These are phyloP conservation scores for Urochloa ruziziensis DNA, from an alignment of 176 grass and related monocot genomes.

Conservation along the genomic window DNA sequence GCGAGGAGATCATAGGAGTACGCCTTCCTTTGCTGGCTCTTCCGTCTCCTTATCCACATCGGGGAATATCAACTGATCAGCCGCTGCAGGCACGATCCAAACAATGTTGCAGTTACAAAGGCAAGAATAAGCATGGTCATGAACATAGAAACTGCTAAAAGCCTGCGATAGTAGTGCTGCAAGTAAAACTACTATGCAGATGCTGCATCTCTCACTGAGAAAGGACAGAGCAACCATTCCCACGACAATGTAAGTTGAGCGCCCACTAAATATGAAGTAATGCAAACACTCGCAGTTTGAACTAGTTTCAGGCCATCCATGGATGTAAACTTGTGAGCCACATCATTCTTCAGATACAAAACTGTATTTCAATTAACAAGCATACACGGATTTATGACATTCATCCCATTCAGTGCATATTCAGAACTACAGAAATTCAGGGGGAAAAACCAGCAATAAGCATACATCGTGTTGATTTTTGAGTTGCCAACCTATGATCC, in stretches of 20 bases:
- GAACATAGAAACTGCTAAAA: too few species aligned
- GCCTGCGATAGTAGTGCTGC: too few species aligned
- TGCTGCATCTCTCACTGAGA: neutral
- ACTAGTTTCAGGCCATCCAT: neutral
- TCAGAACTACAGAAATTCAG: neutral
- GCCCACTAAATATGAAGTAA: neutral
- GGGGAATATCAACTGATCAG: slow-evolving; percentile 9
- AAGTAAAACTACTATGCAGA: too few species aligned
- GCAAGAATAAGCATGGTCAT: neutral
- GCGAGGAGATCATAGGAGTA: neutral
- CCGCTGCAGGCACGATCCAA: neutral
- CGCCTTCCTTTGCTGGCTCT: neutral
- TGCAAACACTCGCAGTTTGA: neutral
- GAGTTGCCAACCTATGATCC: too few species aligned
- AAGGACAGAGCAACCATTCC: neutral
- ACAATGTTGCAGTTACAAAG: neutral
- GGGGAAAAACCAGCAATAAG: too few species aligned
- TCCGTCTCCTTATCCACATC: neutral
- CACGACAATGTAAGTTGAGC: neutral
- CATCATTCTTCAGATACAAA: neutral
- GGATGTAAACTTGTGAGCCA: neutral
- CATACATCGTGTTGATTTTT: too few species aligned
- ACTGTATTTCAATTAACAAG: neutral
- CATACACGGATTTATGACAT: too few species aligned
- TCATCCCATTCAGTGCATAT: neutral